Conservation (phyloP, 164 flowering plant genomes). For the Cinnamomum chago region DNA sequence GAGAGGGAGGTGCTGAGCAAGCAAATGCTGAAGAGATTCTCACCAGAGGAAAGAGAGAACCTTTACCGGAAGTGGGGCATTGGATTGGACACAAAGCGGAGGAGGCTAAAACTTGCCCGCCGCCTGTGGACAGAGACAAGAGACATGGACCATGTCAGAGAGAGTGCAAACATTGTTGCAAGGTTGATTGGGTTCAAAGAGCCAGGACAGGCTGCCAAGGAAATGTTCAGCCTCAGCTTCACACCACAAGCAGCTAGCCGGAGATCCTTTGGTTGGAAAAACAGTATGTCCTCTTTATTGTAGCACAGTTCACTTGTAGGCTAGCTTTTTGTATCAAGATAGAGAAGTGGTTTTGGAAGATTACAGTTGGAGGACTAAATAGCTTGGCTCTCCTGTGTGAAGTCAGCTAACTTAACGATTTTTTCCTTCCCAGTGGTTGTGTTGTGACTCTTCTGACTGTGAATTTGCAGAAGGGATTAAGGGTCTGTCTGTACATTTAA, state of each 20-base stretch:
- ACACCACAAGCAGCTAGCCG: slow-evolving; percentile 36
- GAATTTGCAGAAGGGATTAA: neutral
- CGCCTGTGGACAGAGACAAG: slow-evolving; percentile 58
- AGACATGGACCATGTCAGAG: slow-evolving; percentile 54
- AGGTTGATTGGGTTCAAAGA: slow-evolving; percentile 56
- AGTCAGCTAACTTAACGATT: neutral
- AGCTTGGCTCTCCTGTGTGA: neutral
- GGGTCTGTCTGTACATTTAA: too few species aligned
- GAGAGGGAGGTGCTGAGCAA: slow-evolving; percentile 74
- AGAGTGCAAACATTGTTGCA: slow-evolving; percentile 73
- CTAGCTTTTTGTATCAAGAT: neutral
- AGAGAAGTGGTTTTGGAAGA: neutral
- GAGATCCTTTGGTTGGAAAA: slow-evolving; percentile 53
- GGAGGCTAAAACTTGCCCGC: slow-evolving; percentile 60
- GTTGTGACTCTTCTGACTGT: neutral
- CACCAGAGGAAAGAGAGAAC: slow-evolving; percentile 52
- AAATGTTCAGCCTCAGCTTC: slow-evolving; percentile 94
- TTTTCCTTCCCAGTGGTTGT: neutral
- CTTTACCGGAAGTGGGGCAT: slow-evolving; percentile 79
- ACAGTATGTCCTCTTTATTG: slow-evolving; percentile 35
- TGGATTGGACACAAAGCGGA: slow-evolving; percentile 49
- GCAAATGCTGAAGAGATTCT: slow-evolving; percentile 58
- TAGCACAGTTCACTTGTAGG: slow-evolving; percentile 7
- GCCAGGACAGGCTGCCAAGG: slow-evolving; percentile 68
- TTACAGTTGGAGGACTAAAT: neutral